Conservation (phyloP, 129 eudicot genomes). For the Saussurea involucrata region DNA sequence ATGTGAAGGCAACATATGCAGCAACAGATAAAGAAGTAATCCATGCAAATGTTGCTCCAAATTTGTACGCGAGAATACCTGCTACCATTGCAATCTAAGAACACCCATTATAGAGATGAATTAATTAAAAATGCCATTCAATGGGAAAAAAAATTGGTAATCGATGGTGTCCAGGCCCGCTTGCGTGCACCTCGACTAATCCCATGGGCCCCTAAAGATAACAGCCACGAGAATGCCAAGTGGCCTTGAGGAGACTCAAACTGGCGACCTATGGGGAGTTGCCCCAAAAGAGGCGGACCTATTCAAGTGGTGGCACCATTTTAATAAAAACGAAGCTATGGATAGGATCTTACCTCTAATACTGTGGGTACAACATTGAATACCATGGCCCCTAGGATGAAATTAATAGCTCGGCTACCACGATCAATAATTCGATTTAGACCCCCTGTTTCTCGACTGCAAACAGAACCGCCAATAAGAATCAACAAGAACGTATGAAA, state of each 20-base stretch:
- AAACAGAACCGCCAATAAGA: conserved; percentile 15
- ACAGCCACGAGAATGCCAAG: no score
- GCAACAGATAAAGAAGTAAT: conserved; percentile 88
- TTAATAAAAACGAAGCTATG: no score
- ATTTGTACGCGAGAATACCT: conserved; percentile 94
- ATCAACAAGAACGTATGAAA: background rate
- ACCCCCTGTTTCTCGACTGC: conserved; percentile 97
- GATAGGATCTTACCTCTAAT: conserved; percentile 61
- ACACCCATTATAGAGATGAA: conserved; percentile 20
- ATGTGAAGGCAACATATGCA: conserved; percentile 77
- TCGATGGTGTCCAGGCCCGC: background rate
- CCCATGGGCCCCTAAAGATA: no score
- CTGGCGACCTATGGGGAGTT: no score
- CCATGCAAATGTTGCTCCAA: conserved; percentile 90
- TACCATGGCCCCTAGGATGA: conserved; percentile 89
- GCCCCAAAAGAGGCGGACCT: no score
- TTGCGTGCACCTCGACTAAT: no score
- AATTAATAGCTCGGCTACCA: conserved; percentile 99
- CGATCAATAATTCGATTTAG: conserved; percentile 90
- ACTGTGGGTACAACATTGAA: conserved; percentile 94
- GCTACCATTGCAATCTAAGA: conserved; percentile 91
- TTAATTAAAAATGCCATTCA: background rate
- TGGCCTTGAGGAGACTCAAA: no score
- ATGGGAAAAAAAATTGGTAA: background rate
- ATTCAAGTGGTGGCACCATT: no score